Conservation (phyloP, 345 rosid species). For the Brassica rapa region DNA sequence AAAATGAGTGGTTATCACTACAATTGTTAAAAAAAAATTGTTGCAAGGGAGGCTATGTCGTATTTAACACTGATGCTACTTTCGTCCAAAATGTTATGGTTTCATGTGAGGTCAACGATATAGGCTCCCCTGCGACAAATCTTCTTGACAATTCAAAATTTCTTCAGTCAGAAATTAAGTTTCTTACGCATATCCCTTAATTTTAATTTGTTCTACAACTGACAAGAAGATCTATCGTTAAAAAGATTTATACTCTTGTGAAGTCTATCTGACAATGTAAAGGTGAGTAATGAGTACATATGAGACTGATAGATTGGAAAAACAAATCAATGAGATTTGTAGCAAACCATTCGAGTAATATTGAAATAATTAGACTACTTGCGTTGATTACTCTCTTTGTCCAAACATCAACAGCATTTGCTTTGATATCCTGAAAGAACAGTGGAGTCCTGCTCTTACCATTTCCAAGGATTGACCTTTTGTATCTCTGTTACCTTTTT, state of each 20-base stretch:
- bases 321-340: not conserved
- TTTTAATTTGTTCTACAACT: not conserved
- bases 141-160: too few relatives aligned
- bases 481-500: too few relatives aligned
- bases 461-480: constrained; percentile 26
- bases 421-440: constrained; percentile 41
- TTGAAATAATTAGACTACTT: not conserved
- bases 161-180: not conserved
- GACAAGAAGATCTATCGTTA: not conserved
- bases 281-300: not conserved
- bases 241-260: too few relatives aligned
- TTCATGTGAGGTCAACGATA: too few relatives aligned
- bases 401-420: constrained; percentile 39
- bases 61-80: not conserved
- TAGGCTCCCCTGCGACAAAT: not conserved
- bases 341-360: not conserved
- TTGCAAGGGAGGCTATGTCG: not conserved
- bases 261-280: not conserved
- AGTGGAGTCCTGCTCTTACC: constrained; percentile 45
- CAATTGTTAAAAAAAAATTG: not conserved
- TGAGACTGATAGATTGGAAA: not conserved
- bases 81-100: too few relatives aligned
- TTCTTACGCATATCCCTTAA: not conserved
- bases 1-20: not conserved
- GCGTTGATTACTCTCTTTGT: not conserved